Evolutionary conservation across 768 basidiomycete genomes (phyloP), one percentile per base, ranked within the genome.

Genomic region (Amanita muscaria): DNA sequence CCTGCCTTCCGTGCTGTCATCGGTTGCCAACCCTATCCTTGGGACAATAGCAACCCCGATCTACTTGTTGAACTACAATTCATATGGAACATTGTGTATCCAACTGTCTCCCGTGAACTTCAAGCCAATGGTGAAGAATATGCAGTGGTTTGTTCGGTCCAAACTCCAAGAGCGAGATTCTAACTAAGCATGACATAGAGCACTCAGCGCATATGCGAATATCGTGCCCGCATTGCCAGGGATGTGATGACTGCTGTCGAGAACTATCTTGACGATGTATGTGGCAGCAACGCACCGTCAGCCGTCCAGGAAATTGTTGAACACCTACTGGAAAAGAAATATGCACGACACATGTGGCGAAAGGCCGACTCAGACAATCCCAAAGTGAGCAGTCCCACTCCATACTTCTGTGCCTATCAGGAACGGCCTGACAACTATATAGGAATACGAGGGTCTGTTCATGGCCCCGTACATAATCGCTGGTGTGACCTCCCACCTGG

Each of bases 361-460:
- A 18, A 36, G 4, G n/a, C n/a, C 10, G 35, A 36, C 3, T 15
- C 35, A 36, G 7, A 34, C 6, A n/a, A 34, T 34, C 35, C 35
- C 35, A 36, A 36, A 36, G 35, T 36, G 35, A 36, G 35, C 19
- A n/a, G n/a, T n/a, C n/a, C n/a, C n/a, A n/a, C n/a, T n/a, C n/a
- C n/a, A n/a, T n/a, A n/a, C n/a, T n/a, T n/a, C n/a, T n/a, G n/a
- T n/a, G n/a, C n/a, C n/a, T n/a, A n/a, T n/a, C n/a, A n/a, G n/a
- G 19, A 36, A 15, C 10, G 19, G 35, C 5, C 27, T 29, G 27
- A 29, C 12, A 29, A 6, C 12, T 29, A 9, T 9, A 18, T 9
- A 36, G 35, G 35, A 36, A 12, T 36, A 36, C 18, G 19, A 36
- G 10, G 35, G 35, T 2, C 15, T 36, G 5, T 36, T 36, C 35